Conservation (phyloP, 179 eudicot species). For the Silene coronaria region DNA sequence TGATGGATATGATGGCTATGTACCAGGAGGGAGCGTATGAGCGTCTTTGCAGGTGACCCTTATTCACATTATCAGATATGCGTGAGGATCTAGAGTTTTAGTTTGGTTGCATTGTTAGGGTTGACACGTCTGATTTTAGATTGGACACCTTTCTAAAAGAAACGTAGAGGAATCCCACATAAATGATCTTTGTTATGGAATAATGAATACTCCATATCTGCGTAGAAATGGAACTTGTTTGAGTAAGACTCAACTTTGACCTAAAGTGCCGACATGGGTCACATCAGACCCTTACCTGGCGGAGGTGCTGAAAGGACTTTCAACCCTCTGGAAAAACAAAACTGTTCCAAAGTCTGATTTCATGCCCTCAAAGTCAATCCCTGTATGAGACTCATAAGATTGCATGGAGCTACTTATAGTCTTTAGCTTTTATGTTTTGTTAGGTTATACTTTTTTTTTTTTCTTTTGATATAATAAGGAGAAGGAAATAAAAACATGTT, state of each 20-base stretch:
- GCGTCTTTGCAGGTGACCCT: constrained; percentile 86
- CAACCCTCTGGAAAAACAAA: background rate
- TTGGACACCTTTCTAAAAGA: background rate
- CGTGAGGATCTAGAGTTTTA: background rate
- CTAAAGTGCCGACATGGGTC: background rate
- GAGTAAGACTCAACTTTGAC: background rate
- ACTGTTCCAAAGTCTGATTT: background rate
- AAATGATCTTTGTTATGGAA: background rate
- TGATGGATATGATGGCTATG: constrained; percentile 99
- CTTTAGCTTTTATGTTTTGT: background rate
- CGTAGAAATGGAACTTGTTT: background rate
- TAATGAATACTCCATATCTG: background rate
- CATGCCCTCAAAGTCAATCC: background rate
- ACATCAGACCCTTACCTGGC: background rate
- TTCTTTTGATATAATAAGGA: background rate
- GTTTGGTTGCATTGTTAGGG: background rate
- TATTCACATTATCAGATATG: constrained; percentile 11
- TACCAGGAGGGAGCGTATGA: constrained; percentile 99
- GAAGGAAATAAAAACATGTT: background rate
- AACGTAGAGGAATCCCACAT: background rate
- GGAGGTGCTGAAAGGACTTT: background rate
- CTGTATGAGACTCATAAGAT: background rate
- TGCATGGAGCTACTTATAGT: background rate
- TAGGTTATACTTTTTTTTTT: background rate
- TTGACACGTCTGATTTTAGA: background rate